Evolutionary conservation across 768 basidiomycete genomes (phyloP).

Genomic region (Rhizopogon sp.): DNA sequence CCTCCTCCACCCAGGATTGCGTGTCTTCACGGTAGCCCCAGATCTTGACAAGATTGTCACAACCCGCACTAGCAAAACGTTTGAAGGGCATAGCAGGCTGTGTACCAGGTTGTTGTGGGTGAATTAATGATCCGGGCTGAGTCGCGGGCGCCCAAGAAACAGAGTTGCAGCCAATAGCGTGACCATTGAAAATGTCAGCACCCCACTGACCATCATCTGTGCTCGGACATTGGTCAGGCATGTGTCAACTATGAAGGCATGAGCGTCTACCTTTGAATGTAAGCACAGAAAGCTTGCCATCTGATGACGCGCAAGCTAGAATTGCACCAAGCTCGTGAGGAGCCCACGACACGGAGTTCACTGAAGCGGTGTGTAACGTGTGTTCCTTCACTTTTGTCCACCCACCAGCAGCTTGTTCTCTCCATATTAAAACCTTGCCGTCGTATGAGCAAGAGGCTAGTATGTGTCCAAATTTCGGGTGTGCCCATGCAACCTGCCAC

Average conservation of each 20-base stretch:
- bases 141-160: slow-evolving; percentile 96
- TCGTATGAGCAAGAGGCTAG: slow-evolving; percentile 98
- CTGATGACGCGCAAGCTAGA: slow-evolving; percentile 92
- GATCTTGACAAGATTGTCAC: slow-evolving; percentile 90
- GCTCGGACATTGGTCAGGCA: background rate
- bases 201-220: slow-evolving; percentile 95
- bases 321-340: slow-evolving; percentile 98
- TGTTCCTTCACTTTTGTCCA: slow-evolving; percentile 98
- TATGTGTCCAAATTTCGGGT: slow-evolving; percentile 94
- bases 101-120: slow-evolving; percentile 47
- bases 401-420: slow-evolving; percentile 69
- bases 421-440: slow-evolving; percentile 97
- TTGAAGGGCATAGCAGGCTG: slow-evolving; percentile 56
- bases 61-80: slow-evolving; percentile 92
- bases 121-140: slow-evolving; percentile 78
- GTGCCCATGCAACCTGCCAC: slow-evolving; percentile 97
- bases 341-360: slow-evolving; percentile 99
- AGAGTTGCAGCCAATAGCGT: slow-evolving; percentile 94
- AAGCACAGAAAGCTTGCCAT: slow-evolving; percentile 93
- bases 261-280: slow-evolving; percentile 85
- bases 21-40: slow-evolving; percentile 87
- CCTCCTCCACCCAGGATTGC: slow-evolving; percentile 87
- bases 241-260: background rate
- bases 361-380: slow-evolving; percentile 87
- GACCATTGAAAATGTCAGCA: slow-evolving; percentile 90